phyloP scores from a whole-genome alignment of 129 eudicot genomes.

The Dittrichia graveolens region DNA sequence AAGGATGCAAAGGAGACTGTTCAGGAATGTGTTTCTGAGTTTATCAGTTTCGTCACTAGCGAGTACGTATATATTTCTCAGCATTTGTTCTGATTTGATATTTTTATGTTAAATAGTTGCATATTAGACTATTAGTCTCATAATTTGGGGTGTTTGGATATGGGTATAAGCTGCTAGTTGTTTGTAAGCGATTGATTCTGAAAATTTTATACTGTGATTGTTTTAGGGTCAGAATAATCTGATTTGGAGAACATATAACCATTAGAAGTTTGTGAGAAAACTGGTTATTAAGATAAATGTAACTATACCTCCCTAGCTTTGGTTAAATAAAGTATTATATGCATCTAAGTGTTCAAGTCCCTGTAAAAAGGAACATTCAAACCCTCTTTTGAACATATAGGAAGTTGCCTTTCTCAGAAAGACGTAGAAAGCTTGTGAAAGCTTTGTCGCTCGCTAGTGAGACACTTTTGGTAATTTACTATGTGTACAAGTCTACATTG shows the following conservation, averaged over 20 bases:
- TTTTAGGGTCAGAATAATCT: not conserved
- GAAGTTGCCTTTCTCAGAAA: too few species aligned
- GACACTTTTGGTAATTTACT: too few species aligned
- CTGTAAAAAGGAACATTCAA: not conserved
- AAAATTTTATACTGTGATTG: not conserved
- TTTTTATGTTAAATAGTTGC: not conserved
- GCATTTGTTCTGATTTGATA: not conserved
- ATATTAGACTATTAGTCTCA: not conserved
- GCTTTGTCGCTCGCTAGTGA: too few species aligned
- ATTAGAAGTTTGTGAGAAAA: not conserved
- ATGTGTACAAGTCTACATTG: too few species aligned
- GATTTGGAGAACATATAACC: not conserved
- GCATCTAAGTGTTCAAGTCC: too few species aligned
- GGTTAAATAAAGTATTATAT: not conserved
- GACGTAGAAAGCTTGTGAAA: too few species aligned
- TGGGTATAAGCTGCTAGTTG: not conserved
- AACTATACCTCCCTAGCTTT: too few species aligned
- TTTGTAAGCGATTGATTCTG: not conserved
- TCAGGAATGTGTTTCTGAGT: slow-evolving; percentile 90
- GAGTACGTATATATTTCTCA: slow-evolving; percentile 45
- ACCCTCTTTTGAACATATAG: slow-evolving; percentile 3
- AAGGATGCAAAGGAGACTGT: slow-evolving; percentile 91
- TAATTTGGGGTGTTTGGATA: not conserved
- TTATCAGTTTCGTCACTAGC: slow-evolving; percentile 85
- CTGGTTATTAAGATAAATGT: not conserved